A percentile compares a stretch with the other conserved stretches of the same genome.
Conservation (phyloP, 306 rosid genomes). For the Gastrolobium villosum region DNA sequence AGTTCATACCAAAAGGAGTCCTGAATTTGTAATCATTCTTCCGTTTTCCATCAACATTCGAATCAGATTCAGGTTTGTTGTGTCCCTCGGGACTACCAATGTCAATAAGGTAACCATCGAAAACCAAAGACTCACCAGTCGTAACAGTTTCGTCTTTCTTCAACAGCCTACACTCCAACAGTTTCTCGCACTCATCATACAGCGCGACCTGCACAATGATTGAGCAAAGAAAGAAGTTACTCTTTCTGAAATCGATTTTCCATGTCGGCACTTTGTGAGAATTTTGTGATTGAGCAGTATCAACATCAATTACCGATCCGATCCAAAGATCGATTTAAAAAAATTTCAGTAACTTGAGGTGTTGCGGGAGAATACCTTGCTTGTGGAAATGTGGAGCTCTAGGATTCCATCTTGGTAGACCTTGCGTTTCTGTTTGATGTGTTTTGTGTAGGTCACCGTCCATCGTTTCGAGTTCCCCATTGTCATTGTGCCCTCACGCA, state of each 20-base stretch:
- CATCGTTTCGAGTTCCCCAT: conserved; percentile 77
- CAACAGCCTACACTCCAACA: conserved; percentile 74
- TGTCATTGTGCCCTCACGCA: background rate
- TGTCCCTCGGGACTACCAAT: conserved; percentile 62
- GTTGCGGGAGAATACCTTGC: conserved; percentile 65
- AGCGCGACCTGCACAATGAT: conserved; percentile 60
- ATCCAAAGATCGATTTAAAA: background rate
- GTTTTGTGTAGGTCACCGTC: conserved; percentile 84
- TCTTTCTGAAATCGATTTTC: background rate
- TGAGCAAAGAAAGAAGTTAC: background rate
- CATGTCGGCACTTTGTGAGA: background rate
- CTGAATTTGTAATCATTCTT: conserved; percentile 41
- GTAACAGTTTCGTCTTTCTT: conserved; percentile 69
- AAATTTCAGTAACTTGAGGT: background rate
- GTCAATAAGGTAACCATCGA: conserved; percentile 59
- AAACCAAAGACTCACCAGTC: conserved; percentile 60
- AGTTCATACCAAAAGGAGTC: conserved; percentile 47
- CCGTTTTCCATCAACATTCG: conserved; percentile 47
- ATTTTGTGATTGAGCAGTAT: background rate
- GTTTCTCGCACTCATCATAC: conserved; percentile 74
- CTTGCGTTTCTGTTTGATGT: conserved; percentile 82
- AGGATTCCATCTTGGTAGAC: conserved; percentile 85
- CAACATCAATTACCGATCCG: background rate
- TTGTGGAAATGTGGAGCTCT: conserved; percentile 59
- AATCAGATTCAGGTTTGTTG: conserved; percentile 47